Evolutionary conservation across 768 basidiomycete species (phyloP), one percentile per base, ranked within the genome.

Genomic region (Amanita phalloides): DNA sequence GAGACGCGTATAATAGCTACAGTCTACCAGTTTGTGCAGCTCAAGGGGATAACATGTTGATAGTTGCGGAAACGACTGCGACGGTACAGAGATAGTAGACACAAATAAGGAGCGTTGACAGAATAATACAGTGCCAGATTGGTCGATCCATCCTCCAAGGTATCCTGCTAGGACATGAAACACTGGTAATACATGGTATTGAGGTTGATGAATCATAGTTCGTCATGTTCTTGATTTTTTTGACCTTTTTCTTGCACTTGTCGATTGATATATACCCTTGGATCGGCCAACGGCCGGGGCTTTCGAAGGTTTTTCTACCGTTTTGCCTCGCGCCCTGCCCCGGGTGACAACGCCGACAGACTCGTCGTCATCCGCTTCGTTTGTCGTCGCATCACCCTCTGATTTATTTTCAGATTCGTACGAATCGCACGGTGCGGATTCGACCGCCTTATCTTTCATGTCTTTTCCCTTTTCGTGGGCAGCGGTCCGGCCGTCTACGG

Each of bases 271-370:
- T 26, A 11, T 2, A 28, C 38, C 23, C 49, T 50, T 51, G 21
- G 43, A 4, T 28, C 51, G 43, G 25, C 36, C 37, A 37, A 13
- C 35, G 9, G 17, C 7, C 4, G 32, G 11, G 10, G 35, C 20
- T 20, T 26, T 43, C 11, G 25, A 32, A 0, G 44, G 6, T 7
- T 37, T 45, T 45, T 52, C 51, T 1, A 10, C 43, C 1, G 30
- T 23, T 11, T 52, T 52, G 44, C 51, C 44, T n/a, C 51, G 51
- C 33, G 62, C 65, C 48, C 70, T 63, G 30, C 70, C 66, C 28
- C 71, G 70, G 54, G 71, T 72, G 21, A 68, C 60, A 64, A 70
- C 69, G 4, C 66, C 56, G 33, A 50, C 54, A 13, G 54, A 57
- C 44, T 57, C 63, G 41, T 63, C 57, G 25, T 62, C 56, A 51